Conservation (phyloP, 1,284 basidiomycete genomes). For the Sporisorium exsertum region DNA sequence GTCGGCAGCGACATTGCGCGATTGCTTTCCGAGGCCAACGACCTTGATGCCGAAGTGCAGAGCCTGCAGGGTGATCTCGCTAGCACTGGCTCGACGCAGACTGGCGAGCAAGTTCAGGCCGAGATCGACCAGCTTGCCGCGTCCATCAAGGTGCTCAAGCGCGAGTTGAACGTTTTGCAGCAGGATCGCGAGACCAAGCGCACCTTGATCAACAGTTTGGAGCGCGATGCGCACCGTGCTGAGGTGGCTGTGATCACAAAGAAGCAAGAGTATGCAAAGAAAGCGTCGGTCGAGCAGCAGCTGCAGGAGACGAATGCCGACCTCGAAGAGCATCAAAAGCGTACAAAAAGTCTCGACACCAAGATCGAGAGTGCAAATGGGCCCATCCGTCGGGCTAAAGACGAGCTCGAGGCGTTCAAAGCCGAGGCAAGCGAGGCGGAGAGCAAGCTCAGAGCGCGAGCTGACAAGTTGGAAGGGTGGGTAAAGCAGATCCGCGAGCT, state of each 20-base stretch:
- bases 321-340: slow-evolving; percentile 71
- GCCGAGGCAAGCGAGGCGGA: slow-evolving; percentile 74
- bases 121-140: slow-evolving; percentile 56
- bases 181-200: slow-evolving; percentile 55
- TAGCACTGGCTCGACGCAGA: slow-evolving; percentile 53
- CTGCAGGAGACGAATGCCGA: slow-evolving; percentile 73
- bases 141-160: slow-evolving; percentile 53
- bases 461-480: slow-evolving; percentile 38
- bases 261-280: slow-evolving; percentile 49
- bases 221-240: slow-evolving; percentile 48
- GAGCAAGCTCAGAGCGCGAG: slow-evolving; percentile 72
- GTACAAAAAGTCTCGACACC: slow-evolving; percentile 72
- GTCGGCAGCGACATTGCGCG: slow-evolving; percentile 50
- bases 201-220: slow-evolving; percentile 40
- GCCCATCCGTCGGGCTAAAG: slow-evolving; percentile 78
- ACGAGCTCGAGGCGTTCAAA: slow-evolving; percentile 75
- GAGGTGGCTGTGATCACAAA: slow-evolving; percentile 70
- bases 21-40: slow-evolving; percentile 33
- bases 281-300: slow-evolving; percentile 40
- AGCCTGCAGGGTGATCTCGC: slow-evolving; percentile 51
- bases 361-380: slow-evolving; percentile 76
- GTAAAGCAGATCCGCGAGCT: slow-evolving; percentile 56
- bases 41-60: slow-evolving; percentile 46
- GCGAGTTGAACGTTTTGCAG: slow-evolving; percentile 54
- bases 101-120: slow-evolving; percentile 55